A percentile compares a stretch with the other conserved stretches of the same genome.
These are phyloP conservation scores for Bipolaris bicolor DNA, from an alignment of 2,329 filamentous ascomycete genomes.

Conservation along the genomic window DNA sequence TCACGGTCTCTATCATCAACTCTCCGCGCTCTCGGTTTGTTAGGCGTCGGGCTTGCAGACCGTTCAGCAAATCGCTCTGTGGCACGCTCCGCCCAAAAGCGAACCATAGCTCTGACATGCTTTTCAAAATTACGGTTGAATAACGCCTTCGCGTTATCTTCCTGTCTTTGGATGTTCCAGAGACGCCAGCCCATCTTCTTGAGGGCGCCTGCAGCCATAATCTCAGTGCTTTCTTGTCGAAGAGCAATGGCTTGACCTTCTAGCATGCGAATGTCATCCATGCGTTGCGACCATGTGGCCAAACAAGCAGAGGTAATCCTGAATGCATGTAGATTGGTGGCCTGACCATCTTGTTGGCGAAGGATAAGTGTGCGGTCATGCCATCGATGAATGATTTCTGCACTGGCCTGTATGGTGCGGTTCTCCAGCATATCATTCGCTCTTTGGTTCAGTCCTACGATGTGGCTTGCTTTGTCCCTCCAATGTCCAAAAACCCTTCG, in stretches of 20 bases:
- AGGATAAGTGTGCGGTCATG: slow-evolving; percentile 46
- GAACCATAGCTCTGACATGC: slow-evolving; percentile 62
- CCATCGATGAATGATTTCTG: slow-evolving; percentile 52
- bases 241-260: slow-evolving; percentile 55
- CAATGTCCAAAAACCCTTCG: slow-evolving; percentile 48
- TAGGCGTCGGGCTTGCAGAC: slow-evolving; percentile 34
- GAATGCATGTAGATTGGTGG: slow-evolving; percentile 28
- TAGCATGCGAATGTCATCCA: slow-evolving; percentile 34
- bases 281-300: slow-evolving; percentile 31
- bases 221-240: slow-evolving; percentile 55
- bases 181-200: slow-evolving; percentile 64
- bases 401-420: slow-evolving; percentile 31
- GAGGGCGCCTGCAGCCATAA: slow-evolving; percentile 55
- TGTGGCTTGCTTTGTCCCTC: slow-evolving; percentile 36
- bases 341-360: slow-evolving; percentile 27
- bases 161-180: slow-evolving; percentile 60
- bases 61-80: slow-evolving; percentile 33
- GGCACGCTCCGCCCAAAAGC: slow-evolving; percentile 60
- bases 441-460: slow-evolving; percentile 34
- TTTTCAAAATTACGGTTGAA: slow-evolving; percentile 60
- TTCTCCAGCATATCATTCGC: slow-evolving; percentile 39
- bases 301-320: slow-evolving; percentile 45
- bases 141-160: slow-evolving; percentile 61
- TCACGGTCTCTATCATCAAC: neutral
- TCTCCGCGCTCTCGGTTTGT: slow-evolving; percentile 20